Conservation (phyloP, 768 basidiomycete species). For the Boletellus sp. region DNA sequence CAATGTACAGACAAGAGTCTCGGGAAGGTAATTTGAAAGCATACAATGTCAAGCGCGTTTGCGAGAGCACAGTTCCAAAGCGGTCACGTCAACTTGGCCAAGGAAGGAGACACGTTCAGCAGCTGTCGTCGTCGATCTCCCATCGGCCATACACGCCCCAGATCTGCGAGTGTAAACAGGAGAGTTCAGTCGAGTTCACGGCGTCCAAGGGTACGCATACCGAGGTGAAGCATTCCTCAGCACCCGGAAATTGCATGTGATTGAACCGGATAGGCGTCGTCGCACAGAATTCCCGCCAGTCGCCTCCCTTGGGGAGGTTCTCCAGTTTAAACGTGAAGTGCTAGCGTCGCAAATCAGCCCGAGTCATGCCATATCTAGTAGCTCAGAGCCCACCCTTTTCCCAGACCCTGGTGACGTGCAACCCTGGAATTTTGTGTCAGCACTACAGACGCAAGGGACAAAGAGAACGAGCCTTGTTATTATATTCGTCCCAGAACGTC, state of each 20-base stretch:
- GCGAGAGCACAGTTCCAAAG: too few species aligned
- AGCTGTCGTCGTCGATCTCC: slow-evolving; percentile 22
- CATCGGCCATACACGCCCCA: slow-evolving; percentile 24
- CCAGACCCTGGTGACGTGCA: slow-evolving; percentile 23
- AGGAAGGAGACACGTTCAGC: slow-evolving; percentile 6
- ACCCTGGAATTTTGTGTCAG: slow-evolving; percentile 15
- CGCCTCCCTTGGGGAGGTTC: slow-evolving; percentile 20
- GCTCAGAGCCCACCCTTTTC: slow-evolving; percentile 12
- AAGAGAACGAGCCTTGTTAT: slow-evolving; percentile 21
- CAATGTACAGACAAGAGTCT: too few species aligned
- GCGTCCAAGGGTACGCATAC: slow-evolving; percentile 2
- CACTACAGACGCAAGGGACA: background rate
- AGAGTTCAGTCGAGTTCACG: background rate
- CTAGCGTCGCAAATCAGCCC: slow-evolving; percentile 13
- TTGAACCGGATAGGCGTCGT: slow-evolving; percentile 31
- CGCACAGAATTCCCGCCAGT: slow-evolving; percentile 35
- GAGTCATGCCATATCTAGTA: background rate
- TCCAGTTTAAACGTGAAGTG: slow-evolving; percentile 24
- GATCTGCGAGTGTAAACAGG: slow-evolving; percentile 4
- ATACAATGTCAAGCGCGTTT: too few species aligned
- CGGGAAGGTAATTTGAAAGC: too few species aligned
- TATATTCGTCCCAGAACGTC: slow-evolving; percentile 22
- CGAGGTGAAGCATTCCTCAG: slow-evolving; percentile 13
- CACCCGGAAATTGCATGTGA: slow-evolving; percentile 19
- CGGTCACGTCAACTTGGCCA: too few species aligned